phyloP scores from a whole-genome alignment of 2,329 filamentous ascomycete genomes.

The Cadophora malorum region DNA sequence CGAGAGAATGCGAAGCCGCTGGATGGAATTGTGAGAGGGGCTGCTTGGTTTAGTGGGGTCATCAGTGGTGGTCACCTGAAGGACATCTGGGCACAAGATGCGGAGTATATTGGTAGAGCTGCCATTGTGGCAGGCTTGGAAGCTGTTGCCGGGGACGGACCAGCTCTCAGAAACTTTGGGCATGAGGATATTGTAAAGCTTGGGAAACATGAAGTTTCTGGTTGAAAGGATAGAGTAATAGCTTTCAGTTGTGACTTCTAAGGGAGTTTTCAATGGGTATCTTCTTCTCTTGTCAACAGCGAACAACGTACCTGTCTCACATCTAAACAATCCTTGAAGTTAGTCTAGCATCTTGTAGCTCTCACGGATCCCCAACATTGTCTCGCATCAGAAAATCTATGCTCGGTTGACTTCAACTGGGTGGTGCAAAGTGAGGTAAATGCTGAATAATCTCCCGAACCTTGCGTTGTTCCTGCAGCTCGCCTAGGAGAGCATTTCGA shows the following conservation, averaged over 20 bases:
- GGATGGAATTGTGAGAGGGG: slow-evolving; percentile 61
- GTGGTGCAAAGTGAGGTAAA: not conserved
- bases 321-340: no score
- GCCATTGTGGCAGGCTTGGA: slow-evolving; percentile 56
- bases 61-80: slow-evolving; percentile 60
- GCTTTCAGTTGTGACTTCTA: no score
- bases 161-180: slow-evolving; percentile 54
- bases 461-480: slow-evolving; percentile 1
- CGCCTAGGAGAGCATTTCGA: not conserved
- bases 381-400: no score
- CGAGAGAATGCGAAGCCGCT: slow-evolving; percentile 65
- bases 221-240: not conserved
- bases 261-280: not conserved
- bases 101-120: slow-evolving; percentile 62
- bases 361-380: no score
- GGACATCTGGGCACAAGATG: slow-evolving; percentile 70
- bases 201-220: slow-evolving; percentile 41
- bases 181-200: slow-evolving; percentile 58
- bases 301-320: no score
- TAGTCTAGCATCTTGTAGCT: no score
- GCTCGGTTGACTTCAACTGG: not conserved
- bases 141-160: slow-evolving; percentile 50
- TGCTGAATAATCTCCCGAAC: not conserved
- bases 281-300: not conserved
- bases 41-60: slow-evolving; percentile 62